Percentiles rank a stretch among this genome's conserved stretches.
Evolutionary conservation across 257 asterid genomes (phyloP).

Genomic region (Paulownia fortunei): DNA sequence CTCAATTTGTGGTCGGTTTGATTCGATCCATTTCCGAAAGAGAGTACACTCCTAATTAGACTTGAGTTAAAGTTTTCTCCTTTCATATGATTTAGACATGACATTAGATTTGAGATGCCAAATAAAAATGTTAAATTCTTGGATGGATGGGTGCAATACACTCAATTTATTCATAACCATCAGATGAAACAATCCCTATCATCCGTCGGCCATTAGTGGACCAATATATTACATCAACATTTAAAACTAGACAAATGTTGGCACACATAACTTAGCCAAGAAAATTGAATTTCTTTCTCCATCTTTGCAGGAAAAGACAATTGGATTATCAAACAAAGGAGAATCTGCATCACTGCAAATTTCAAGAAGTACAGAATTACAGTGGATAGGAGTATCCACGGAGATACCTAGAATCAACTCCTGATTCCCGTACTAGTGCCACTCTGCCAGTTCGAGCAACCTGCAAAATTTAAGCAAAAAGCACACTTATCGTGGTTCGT

Average conservation of each 20-base stretch:
- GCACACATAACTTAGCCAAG: background rate
- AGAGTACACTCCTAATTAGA: no score
- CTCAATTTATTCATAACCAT: no score
- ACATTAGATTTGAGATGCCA: no score
- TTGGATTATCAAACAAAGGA: background rate
- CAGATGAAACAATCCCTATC: no score
- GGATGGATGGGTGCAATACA: no score
- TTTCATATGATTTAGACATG: no score
- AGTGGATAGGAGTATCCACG: constrained; percentile 86
- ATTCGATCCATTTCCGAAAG: no score
- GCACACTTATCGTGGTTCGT: background rate
- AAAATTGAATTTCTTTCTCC: constrained; percentile 8
- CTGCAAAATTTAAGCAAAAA: constrained; percentile 41
- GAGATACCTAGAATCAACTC: constrained; percentile 85
- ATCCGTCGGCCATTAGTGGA: no score
- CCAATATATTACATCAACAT: no score
- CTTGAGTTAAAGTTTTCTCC: no score
- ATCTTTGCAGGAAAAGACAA: background rate
- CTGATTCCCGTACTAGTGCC: constrained; percentile 83
- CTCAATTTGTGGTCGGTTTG: no score
- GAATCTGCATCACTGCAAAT: background rate
- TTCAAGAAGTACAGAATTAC: constrained; percentile 20
- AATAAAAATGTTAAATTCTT: no score
- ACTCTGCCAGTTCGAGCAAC: constrained; percentile 94
- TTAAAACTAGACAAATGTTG: background rate